Conservation (phyloP, 352 stramenopile species). For the Plasmopara viticola region DNA sequence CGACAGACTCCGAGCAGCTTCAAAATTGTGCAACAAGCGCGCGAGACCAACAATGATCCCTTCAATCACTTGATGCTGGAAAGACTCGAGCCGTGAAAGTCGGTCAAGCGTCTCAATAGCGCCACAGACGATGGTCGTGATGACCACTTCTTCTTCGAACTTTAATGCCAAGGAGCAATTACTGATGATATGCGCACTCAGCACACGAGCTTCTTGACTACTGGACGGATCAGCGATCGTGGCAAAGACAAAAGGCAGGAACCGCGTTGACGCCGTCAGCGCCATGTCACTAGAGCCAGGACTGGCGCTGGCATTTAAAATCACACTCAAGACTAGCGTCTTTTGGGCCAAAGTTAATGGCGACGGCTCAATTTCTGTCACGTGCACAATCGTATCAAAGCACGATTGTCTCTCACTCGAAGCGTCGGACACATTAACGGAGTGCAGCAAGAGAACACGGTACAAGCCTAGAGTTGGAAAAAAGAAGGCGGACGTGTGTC, state of each 20-base stretch:
- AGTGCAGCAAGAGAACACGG: constrained; percentile 51
- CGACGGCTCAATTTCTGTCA: constrained; percentile 26
- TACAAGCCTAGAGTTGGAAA: constrained; percentile 54
- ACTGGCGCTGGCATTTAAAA: constrained; percentile 65
- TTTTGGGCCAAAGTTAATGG: constrained; percentile 36
- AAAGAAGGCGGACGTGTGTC: constrained; percentile 30
- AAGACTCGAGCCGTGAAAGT: constrained; percentile 35
- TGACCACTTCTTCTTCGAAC: constrained; percentile 59
- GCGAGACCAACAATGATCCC: constrained; percentile 57
- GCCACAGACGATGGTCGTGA: constrained; percentile 67
- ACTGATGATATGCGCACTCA: constrained; percentile 56
- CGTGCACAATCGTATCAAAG: constrained; percentile 43
- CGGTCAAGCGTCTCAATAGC: constrained; percentile 59
- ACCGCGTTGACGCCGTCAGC: constrained; percentile 33
- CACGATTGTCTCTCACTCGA: constrained; percentile 33
- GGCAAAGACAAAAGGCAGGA: constrained; percentile 66
- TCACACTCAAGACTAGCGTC: constrained; percentile 48
- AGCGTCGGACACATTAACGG: constrained; percentile 16
- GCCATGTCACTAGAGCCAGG: constrained; percentile 45
- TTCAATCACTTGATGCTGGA: constrained; percentile 48
- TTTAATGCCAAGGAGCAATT: constrained; percentile 67
- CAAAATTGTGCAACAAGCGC: constrained; percentile 56
- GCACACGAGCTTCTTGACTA: constrained; percentile 36
- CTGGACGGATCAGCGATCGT: constrained; percentile 35
- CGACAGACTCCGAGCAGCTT: constrained; percentile 48